Evolutionary conservation across 1,284 basidiomycete species (phyloP), one percentile per base, ranked within the genome.

Genomic region (Ustilago vetiveriae): DNA sequence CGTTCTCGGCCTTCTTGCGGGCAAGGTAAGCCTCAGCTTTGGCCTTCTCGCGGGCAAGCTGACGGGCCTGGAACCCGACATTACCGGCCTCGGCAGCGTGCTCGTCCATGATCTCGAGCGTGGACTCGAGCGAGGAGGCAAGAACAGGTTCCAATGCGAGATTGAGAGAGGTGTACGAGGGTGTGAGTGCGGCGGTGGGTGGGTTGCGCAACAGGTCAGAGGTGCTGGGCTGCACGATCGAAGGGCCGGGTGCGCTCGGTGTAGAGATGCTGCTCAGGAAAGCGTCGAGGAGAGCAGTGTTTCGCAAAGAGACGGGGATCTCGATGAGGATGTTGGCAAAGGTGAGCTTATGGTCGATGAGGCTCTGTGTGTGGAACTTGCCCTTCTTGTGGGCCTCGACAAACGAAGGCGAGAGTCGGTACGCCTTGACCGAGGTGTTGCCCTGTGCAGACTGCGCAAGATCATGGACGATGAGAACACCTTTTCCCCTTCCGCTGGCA

Each of bases 371-470:
- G 82, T 91, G 92, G 85, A 98, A 97, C 82, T 90, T 92, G 66
- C 88, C 88, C 79, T 87, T 88, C 82, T 90, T 92, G 84, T 92
- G 90, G 8, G 93, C 92, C 68, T 90, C 89, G 81, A 94, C 84
- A 82, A 97, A 98, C 11, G 88, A 86, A 45, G 88, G 85, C 36
- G 92, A 91, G 65, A 98, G 85, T 72, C 90, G 88, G 87, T 92
- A 98, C 41, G 95, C 96, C 75, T 90, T 90, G 85, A 98, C 90
- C 36, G 90, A 89, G 45, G 94, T 88, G 81, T 92, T 94, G 44
- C 94, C 93, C 73, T 90, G 88, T 51, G 88, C 87, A 36, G 79
- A 79, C 68, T 82, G 79, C 7, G 79, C 80, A 17, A 76, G 67
- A 68, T 82, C 79, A 63, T 79, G 80, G 14, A 81, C 79, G 39